These are phyloP conservation scores for Arxiozyma slooffiae DNA, from an alignment of 1,139 yeast species.

Conservation along the genomic window DNA sequence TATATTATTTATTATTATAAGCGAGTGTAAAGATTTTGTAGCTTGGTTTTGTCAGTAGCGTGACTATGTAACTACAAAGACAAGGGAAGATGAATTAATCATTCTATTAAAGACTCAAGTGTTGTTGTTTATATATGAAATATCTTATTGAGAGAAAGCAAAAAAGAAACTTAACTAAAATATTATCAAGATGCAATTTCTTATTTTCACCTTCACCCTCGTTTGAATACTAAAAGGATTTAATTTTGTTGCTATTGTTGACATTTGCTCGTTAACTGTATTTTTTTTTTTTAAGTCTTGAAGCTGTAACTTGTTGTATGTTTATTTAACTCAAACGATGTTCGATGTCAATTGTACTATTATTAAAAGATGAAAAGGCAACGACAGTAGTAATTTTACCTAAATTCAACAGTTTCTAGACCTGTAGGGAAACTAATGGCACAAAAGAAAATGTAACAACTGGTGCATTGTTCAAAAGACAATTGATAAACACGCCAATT, in stretches of 20 bases:
- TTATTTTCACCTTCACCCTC: no score
- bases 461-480: neutral
- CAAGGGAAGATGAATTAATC: no score
- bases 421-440: no score
- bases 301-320: neutral
- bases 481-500: no score
- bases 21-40: constrained; percentile 2
- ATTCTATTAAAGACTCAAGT: neutral
- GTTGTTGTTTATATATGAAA: neutral
- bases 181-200: no score
- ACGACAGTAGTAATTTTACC: neutral
- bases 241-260: no score
- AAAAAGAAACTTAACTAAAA: neutral
- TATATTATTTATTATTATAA: neutral
- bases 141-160: neutral
- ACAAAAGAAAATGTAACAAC: neutral
- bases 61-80: neutral
- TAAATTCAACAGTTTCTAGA: neutral
- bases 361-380: neutral
- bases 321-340: neutral
- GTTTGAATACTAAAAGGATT: neutral
- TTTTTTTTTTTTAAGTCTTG: no score
- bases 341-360: neutral
- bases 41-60: neutral
- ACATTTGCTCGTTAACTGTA: neutral